Conservation (phyloP, 1,139 yeast species). For the Candida pseudoviswanathii region DNA sequence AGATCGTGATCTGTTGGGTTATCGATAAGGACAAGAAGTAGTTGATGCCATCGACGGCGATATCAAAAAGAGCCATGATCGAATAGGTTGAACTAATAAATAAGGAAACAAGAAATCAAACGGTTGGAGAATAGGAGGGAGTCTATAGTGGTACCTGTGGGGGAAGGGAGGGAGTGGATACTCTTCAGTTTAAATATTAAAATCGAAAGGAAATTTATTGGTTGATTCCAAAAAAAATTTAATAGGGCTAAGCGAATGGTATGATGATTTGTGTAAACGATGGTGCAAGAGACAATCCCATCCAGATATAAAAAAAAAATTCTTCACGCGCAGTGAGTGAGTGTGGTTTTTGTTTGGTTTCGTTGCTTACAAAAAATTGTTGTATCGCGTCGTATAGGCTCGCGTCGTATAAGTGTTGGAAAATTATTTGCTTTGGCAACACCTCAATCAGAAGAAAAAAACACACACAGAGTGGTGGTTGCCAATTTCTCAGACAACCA, state of each 20-base stretch:
- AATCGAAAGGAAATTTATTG: constrained; percentile 1
- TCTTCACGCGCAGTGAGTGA: background rate
- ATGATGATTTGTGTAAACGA: constrained; percentile 3
- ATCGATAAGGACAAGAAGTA: constrained; percentile 29
- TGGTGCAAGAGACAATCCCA: background rate
- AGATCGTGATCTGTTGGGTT: constrained; percentile 36
- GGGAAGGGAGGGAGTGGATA: background rate
- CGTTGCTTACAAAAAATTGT: background rate
- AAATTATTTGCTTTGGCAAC: background rate
- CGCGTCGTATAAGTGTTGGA: background rate
- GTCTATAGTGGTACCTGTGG: background rate
- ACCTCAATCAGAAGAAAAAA: background rate
- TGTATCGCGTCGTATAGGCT: background rate
- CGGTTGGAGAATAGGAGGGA: background rate
- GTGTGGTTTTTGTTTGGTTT: too few relatives aligned
- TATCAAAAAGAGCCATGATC: constrained; percentile 33
- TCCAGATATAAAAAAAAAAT: too few relatives aligned
- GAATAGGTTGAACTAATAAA: constrained; percentile 4
- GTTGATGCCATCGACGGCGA: constrained; percentile 20
- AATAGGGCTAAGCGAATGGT: background rate
- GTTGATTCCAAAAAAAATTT: background rate
- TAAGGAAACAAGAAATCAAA: background rate
- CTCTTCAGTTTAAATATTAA: constrained; percentile 2
- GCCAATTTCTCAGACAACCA: background rate
- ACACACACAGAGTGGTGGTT: background rate